phyloP scores from a whole-genome alignment of 306 rosid species.

The Cicer cuneatum region DNA sequence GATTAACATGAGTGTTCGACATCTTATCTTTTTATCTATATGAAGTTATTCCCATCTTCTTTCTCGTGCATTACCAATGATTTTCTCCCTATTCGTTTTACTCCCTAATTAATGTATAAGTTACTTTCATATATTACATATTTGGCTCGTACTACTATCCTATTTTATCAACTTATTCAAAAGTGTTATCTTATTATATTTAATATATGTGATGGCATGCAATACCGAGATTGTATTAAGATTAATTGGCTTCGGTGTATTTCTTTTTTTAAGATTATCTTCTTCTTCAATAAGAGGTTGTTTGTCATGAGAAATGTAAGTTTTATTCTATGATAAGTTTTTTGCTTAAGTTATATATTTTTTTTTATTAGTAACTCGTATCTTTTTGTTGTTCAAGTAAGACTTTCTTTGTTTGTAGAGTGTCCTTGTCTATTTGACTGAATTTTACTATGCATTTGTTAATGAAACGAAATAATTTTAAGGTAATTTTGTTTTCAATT shows the following conservation, averaged over 20 bases:
- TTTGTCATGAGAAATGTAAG: slow-evolving; percentile 98
- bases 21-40: too few species aligned
- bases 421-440: slow-evolving; percentile 85
- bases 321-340: slow-evolving; percentile 7
- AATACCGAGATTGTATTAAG: slow-evolving; percentile 91
- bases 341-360: slow-evolving; percentile 39
- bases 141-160: slow-evolving; percentile 22
- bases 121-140: too few species aligned
- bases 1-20: too few species aligned
- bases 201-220: slow-evolving; percentile 44
- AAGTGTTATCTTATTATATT: slow-evolving; percentile 21
- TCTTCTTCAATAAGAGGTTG: slow-evolving; percentile 92
- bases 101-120: too few species aligned
- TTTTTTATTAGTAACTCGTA: slow-evolving; percentile 8
- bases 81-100: too few species aligned
- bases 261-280: slow-evolving; percentile 81
- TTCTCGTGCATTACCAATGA: too few species aligned
- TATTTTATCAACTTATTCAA: slow-evolving; percentile 4
- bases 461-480: slow-evolving; percentile 85
- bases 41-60: too few species aligned
- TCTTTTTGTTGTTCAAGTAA: slow-evolving; percentile 52
- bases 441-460: slow-evolving; percentile 93
- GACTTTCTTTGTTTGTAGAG: slow-evolving; percentile 95
- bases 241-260: slow-evolving; percentile 87
- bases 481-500: slow-evolving; percentile 56